Percentiles rank a stretch among this genome's conserved stretches.
phyloP scores from a whole-genome alignment of 352 stramenopile genomes.

The Phytophthora palmivora region DNA sequence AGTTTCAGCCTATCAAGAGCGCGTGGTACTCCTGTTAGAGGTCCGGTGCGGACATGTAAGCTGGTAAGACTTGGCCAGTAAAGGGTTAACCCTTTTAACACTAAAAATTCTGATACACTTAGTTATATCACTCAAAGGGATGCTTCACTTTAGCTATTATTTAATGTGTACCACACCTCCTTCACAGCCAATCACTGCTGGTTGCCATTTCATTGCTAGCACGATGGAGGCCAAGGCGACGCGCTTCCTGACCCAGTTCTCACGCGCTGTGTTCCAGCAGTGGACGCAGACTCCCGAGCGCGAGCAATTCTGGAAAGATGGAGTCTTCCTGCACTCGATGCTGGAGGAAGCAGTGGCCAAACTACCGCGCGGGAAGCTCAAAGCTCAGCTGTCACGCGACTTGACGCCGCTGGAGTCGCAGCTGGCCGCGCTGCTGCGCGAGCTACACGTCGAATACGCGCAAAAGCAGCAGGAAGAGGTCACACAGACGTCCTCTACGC shows the following conservation, averaged over 20 bases:
- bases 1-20: too few relatives aligned
- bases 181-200: constrained; percentile 7
- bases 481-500: not conserved
- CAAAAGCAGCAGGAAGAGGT: constrained; percentile 18
- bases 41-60: too few relatives aligned
- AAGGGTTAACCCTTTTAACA: too few relatives aligned
- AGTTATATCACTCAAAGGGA: too few relatives aligned
- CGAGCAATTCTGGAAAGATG: constrained; percentile 63
- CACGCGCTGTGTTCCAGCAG: constrained; percentile 59
- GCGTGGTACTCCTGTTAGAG: too few relatives aligned
- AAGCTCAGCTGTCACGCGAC: constrained; percentile 52
- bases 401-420: constrained; percentile 30
- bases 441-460: constrained; percentile 37
- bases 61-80: too few relatives aligned
- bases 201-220: not conserved
- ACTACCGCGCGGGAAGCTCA: constrained; percentile 57
- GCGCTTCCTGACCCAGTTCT: constrained; percentile 70
- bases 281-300: constrained; percentile 48
- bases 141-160: too few relatives aligned
- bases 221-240: constrained; percentile 53
- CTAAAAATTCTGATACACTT: too few relatives aligned
- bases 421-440: constrained; percentile 43
- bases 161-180: constrained; percentile 2
- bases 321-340: constrained; percentile 39
- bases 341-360: constrained; percentile 73